Evolutionary conservation across 257 asterid genomes (phyloP).

Genomic region (Lavandula angustifolia): DNA sequence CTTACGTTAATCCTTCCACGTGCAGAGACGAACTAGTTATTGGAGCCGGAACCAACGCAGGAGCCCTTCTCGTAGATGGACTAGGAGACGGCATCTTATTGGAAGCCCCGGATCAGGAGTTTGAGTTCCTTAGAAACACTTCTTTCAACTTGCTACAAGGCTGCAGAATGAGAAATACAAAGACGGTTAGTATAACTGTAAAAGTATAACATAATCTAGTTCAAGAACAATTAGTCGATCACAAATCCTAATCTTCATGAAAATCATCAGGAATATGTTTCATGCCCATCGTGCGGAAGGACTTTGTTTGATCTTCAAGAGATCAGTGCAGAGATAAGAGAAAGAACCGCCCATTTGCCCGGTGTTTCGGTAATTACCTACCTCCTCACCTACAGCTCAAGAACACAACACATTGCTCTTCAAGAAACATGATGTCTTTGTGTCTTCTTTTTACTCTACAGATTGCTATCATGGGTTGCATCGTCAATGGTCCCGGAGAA

Average conservation of each 20-base stretch:
- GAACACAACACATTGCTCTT: not conserved
- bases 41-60: slow-evolving; percentile 87
- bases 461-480: slow-evolving; percentile 99
- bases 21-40: slow-evolving; percentile 91
- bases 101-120: slow-evolving; percentile 87
- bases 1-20: slow-evolving; percentile 24
- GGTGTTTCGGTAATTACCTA: slow-evolving; percentile 84
- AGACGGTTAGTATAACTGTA: slow-evolving; percentile 61
- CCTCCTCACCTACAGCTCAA: not conserved
- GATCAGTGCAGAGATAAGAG: slow-evolving; percentile 92
- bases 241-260: slow-evolving; percentile 19
- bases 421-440: not conserved
- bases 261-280: slow-evolving; percentile 79
- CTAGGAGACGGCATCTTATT: slow-evolving; percentile 91
- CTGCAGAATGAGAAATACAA: slow-evolving; percentile 98
- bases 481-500: slow-evolving; percentile 99
- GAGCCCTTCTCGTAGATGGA: slow-evolving; percentile 93
- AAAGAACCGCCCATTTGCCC: slow-evolving; percentile 91
- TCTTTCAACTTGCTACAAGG: slow-evolving; percentile 97
- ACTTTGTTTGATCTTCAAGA: slow-evolving; percentile 98
- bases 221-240: not conserved
- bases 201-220: not conserved
- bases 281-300: slow-evolving; percentile 99
- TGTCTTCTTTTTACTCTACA: slow-evolving; percentile 30
- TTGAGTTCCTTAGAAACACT: slow-evolving; percentile 80